phyloP scores from a whole-genome alignment of 805 yeast genomes.

The Blastobotrys muscicola region DNA sequence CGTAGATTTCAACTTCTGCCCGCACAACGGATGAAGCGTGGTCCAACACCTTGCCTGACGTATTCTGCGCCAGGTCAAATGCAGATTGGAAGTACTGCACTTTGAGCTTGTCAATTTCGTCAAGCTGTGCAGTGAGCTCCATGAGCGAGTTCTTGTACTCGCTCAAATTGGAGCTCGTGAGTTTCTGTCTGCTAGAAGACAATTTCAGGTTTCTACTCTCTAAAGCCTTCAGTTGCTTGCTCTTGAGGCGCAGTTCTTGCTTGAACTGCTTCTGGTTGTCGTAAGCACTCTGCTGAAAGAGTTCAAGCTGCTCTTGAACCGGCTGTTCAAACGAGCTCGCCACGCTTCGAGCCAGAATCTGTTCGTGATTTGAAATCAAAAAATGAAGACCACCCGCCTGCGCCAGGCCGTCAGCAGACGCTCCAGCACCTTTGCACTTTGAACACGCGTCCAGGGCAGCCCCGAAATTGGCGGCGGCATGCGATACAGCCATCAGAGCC shows the following conservation, averaged over 20 bases:
- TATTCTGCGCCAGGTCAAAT: conserved; percentile 50
- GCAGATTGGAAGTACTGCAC: conserved; percentile 64
- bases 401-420: conserved; percentile 51
- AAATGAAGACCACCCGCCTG: conserved; percentile 72
- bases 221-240: conserved; percentile 43
- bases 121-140: conserved; percentile 63
- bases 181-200: conserved; percentile 43
- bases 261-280: conserved; percentile 47
- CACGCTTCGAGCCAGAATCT: conserved; percentile 52
- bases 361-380: conserved; percentile 68
- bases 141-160: conserved; percentile 57
- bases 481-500: conserved; percentile 40
- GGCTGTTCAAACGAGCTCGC: conserved; percentile 49
- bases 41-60: conserved; percentile 45
- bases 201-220: conserved; percentile 54
- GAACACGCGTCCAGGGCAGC: conserved; percentile 57
- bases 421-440: conserved; percentile 50
- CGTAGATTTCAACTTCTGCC: conserved; percentile 74
- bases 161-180: conserved; percentile 41
- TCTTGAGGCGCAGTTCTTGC: conserved; percentile 41
- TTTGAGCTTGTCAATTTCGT: conserved; percentile 67
- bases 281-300: conserved; percentile 36
- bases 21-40: conserved; percentile 57
- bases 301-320: conserved; percentile 34
- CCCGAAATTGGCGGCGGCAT: conserved; percentile 65